phyloP scores from a whole-genome alignment of 257 asterid species.

The Haberlea rhodopensis region DNA sequence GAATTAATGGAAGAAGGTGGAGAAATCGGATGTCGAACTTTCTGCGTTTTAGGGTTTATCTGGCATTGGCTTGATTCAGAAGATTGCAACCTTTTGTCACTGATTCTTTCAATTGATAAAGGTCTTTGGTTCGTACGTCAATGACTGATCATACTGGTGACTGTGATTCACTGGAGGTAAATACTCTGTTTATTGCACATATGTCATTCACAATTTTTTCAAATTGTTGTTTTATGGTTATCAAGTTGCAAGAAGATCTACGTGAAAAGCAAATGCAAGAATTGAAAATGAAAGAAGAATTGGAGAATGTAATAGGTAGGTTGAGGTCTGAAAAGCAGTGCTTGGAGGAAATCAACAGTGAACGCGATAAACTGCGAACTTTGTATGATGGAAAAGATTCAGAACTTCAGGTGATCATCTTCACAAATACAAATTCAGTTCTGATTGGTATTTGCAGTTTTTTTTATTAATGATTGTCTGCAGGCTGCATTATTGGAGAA shows the following conservation, averaged over 20 bases:
- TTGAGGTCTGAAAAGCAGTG: slow-evolving; percentile 71
- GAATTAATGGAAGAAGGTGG: no score
- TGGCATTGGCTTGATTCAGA: no score
- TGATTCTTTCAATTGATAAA: no score
- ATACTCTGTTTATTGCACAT: slow-evolving; percentile 9
- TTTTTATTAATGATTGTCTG: slow-evolving; percentile 28
- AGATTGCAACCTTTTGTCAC: no score
- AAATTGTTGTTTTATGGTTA: slow-evolving; percentile 24
- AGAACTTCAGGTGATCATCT: slow-evolving; percentile 64
- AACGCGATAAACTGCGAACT: slow-evolving; percentile 64
- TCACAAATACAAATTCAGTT: slow-evolving; percentile 7
- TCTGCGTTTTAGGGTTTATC: no score
- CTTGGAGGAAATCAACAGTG: slow-evolving; percentile 53
- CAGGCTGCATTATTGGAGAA: slow-evolving; percentile 76
- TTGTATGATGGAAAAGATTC: slow-evolving; percentile 71
- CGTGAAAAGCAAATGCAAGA: slow-evolving; percentile 68
- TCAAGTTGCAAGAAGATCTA: slow-evolving; percentile 74
- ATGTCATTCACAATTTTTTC: slow-evolving; percentile 18
- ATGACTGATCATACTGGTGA: slow-evolving; percentile 2
- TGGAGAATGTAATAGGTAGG: slow-evolving; percentile 55
- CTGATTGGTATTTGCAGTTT: slow-evolving; percentile 22
- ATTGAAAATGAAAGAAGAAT: slow-evolving; percentile 55
- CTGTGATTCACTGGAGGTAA: not conserved
- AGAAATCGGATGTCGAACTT: no score
- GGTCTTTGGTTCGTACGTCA: no score